phyloP scores from a whole-genome alignment of 371 early-diverging fungal species.

The Fennellomyces sp. region DNA sequence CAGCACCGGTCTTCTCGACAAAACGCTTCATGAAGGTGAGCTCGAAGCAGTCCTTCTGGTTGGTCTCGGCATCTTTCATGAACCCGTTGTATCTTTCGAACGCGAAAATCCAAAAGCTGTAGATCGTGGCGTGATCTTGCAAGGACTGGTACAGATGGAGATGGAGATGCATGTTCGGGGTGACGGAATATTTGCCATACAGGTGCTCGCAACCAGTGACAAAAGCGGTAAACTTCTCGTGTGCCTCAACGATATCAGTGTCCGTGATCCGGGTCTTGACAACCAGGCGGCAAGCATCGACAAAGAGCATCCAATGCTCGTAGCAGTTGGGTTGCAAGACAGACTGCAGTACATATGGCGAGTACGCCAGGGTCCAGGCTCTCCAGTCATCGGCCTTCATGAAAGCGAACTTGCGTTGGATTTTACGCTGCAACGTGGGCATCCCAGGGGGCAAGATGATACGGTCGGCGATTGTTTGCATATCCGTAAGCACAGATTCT shows the following conservation, averaged over 20 bases:
- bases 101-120: slow-evolving; percentile 2
- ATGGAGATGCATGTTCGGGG: slow-evolving; percentile 13
- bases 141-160: neutral
- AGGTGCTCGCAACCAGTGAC: neutral
- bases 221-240: neutral
- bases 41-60: slow-evolving; percentile 1
- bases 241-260: neutral
- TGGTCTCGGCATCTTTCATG: slow-evolving; percentile 2
- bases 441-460: neutral
- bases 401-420: neutral
- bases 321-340: neutral
- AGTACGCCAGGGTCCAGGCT: neutral
- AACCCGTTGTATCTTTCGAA: slow-evolving; percentile 8
- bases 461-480: neutral
- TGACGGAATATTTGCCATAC: no score
- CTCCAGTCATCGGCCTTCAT: slow-evolving; percentile 9
- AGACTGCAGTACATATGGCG: neutral
- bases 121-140: neutral
- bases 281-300: slow-evolving; percentile 2
- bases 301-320: slow-evolving; percentile 6
- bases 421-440: neutral
- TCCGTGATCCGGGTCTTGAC: neutral
- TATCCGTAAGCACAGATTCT: neutral
- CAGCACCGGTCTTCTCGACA: neutral
- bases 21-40: slow-evolving; percentile 6